Evolutionary conservation across 73 alveolate genomes (phyloP), one percentile per base, ranked within the genome.

Genomic region (Symbiodinium natans): DNA sequence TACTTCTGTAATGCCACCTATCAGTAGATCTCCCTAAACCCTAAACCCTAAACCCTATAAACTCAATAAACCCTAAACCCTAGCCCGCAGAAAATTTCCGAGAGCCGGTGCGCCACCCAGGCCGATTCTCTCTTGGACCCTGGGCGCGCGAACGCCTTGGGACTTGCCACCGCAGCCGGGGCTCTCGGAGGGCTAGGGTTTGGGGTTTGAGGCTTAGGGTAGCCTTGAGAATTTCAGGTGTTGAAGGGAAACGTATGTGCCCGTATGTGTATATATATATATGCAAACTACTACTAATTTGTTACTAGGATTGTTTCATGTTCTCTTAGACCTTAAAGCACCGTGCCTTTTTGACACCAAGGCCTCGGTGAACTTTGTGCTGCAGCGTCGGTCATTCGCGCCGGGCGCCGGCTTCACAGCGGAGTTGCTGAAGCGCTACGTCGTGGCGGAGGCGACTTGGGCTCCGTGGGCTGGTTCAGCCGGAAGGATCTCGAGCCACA

Each of bases 341-440:
- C n/a, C n/a, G n/a, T n/a, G n/a, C n/a, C n/a, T n/a, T n/a, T n/a
- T n/a, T n/a, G n/a, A 23, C 80, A n/a, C 80, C 80, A 0, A 90
- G 97, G 97, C 97, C 13, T 90, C 97, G n/a, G 88, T 73, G 88
- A 90, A 90, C 97, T 90, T 90, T 40, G 33, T 90, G 97, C 56
- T 90, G 97, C 97, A 90, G 41, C 97, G 97, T 29, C 97, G 52
- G 39, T 90, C 97, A 52, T 90, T 90, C 25, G 89, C 97, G 8
- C 97, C 97, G 42, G 97, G 97, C 42, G 97, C 52, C 31, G 88
- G 43, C 80, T 85, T 90, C 41, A 39, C 46, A 5, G 80, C 40
- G 40, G 31, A 75, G n/a, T 36, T 90, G 73, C 36, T 90, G 48
- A 90, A 73, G 52, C 97, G 97, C 31, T 90, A 90, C 97, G 42